A percentile compares a stretch with the other conserved stretches of the same genome.
Evolutionary conservation across 345 rosid genomes (phyloP).

Genomic region (Crucihimalaya himalaica): DNA sequence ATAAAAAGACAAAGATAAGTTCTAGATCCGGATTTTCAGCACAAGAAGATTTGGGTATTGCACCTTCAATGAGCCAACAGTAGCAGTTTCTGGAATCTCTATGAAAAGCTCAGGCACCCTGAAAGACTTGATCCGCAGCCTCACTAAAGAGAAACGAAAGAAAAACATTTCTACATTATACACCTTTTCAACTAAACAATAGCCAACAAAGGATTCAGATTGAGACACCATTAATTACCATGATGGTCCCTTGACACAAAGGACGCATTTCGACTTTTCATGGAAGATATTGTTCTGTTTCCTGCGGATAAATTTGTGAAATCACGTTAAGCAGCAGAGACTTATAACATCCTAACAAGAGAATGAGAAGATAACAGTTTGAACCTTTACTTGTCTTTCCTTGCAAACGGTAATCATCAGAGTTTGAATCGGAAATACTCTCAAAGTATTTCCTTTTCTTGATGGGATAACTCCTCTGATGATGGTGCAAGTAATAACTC

Average conservation of each 20-base stretch:
- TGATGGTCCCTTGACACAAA: conserved; percentile 30
- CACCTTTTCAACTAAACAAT: not conserved
- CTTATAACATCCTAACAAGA: conserved; percentile 30
- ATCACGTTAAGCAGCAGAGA: conserved; percentile 45
- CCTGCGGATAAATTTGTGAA: conserved; percentile 41
- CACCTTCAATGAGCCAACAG: conserved; percentile 91
- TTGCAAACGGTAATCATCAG: conserved; percentile 42
- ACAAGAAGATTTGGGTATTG: conserved; percentile 9
- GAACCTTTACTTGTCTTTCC: conserved; percentile 17
- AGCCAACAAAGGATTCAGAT: not conserved
- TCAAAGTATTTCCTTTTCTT: conserved; percentile 72
- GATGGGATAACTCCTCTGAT: conserved; percentile 74
- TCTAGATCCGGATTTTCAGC: not conserved
- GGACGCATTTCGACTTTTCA: conserved; percentile 51
- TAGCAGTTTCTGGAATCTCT: conserved; percentile 87
- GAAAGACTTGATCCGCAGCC: conserved; percentile 88
- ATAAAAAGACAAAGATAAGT: not conserved
- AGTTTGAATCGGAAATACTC: conserved; percentile 49
- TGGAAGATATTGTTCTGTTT: conserved; percentile 28
- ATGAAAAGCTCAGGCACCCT: conserved; percentile 86
- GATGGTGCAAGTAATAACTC: conserved; percentile 51
- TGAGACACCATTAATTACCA: conserved; percentile 18
- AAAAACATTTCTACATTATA: conserved; percentile 15
- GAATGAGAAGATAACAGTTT: not conserved
- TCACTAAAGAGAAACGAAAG: conserved; percentile 55